These are phyloP conservation scores for Pelargonium myrrhifolium DNA, from an alignment of 441 rosid genomes.

Conservation along the genomic window DNA sequence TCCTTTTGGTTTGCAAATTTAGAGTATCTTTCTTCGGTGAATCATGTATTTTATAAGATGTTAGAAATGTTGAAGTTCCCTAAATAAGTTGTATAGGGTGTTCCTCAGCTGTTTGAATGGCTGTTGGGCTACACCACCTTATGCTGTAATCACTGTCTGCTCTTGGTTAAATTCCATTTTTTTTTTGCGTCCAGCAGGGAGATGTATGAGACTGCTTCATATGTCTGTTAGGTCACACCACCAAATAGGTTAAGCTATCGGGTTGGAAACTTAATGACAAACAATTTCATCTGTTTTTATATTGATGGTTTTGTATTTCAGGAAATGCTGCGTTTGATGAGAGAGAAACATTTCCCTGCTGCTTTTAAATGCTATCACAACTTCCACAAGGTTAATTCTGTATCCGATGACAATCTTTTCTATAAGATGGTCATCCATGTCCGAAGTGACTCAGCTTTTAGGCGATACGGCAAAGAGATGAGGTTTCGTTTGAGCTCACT, in stretches of 20 bases:
- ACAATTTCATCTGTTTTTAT: conserved; percentile 7
- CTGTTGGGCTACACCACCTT: no score
- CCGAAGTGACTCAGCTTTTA: conserved; percentile 70
- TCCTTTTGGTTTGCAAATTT: no score
- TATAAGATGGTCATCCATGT: conserved; percentile 94
- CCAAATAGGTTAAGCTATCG: not conserved
- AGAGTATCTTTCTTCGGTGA: no score
- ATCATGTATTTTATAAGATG: no score
- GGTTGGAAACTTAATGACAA: not conserved
- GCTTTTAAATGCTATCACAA: conserved; percentile 88
- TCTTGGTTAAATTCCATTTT: not conserved
- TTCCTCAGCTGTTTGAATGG: no score
- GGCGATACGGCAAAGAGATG: conserved; percentile 93
- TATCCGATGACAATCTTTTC: conserved; percentile 66
- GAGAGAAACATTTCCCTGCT: conserved; percentile 65
- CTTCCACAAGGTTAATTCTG: conserved; percentile 56
- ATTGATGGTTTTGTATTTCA: conserved; percentile 27
- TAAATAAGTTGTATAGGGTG: no score
- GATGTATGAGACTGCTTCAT: conserved; percentile 4
- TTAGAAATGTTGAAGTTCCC: no score
- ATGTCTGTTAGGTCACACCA: not conserved
- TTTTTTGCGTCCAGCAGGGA: not conserved
- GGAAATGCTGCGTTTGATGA: conserved; percentile 89
- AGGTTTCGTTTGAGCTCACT: conserved; percentile 41
- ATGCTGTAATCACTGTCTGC: not conserved